Percentiles rank a stretch among this genome's conserved stretches.
Conservation (phyloP, 1,284 basidiomycete genomes). For the Cutaneotrichosporon sp. region DNA sequence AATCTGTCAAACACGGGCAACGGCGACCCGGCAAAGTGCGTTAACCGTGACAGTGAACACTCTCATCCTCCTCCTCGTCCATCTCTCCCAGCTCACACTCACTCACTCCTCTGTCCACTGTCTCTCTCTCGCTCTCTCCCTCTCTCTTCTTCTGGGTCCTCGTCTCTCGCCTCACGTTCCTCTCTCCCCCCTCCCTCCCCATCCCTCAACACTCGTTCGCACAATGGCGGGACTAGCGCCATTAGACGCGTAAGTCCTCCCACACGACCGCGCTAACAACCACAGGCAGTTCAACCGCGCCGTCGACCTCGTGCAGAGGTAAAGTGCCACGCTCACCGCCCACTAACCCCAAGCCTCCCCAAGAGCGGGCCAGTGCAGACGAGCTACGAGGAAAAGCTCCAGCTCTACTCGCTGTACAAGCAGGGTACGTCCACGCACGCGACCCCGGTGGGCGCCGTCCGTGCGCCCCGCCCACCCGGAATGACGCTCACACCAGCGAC, state of each 20-base stretch:
- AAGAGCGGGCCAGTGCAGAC: conserved; percentile 96
- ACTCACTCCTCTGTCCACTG: too few relatives aligned
- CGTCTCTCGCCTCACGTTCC: too few relatives aligned
- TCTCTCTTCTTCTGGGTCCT: neutral
- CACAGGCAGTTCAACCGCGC: conserved; percentile 84
- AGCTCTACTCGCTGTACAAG: conserved; percentile 93
- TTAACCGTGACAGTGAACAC: too few relatives aligned
- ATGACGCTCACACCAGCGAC: conserved; percentile 34
- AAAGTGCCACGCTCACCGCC: conserved; percentile 9
- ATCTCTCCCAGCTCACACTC: too few relatives aligned
- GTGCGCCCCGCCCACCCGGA: neutral
- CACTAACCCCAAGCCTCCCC: conserved; percentile 62
- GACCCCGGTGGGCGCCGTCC: neutral
- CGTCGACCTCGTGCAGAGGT: conserved; percentile 84
- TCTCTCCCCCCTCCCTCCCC: conserved; percentile 2
- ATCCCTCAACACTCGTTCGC: neutral
- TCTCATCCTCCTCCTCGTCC: too few relatives aligned
- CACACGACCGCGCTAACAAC: conserved; percentile 5
- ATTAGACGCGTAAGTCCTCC: conserved; percentile 34
- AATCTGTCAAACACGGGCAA: too few relatives aligned
- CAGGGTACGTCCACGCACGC: conserved; percentile 66
- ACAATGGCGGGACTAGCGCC: conserved; percentile 21
- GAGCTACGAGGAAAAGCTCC: conserved; percentile 92
- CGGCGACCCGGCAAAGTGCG: too few relatives aligned
- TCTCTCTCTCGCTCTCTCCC: neutral